Conservation (phyloP, 495 filamentous ascomycete species). For the Xylaria palmicola region DNA sequence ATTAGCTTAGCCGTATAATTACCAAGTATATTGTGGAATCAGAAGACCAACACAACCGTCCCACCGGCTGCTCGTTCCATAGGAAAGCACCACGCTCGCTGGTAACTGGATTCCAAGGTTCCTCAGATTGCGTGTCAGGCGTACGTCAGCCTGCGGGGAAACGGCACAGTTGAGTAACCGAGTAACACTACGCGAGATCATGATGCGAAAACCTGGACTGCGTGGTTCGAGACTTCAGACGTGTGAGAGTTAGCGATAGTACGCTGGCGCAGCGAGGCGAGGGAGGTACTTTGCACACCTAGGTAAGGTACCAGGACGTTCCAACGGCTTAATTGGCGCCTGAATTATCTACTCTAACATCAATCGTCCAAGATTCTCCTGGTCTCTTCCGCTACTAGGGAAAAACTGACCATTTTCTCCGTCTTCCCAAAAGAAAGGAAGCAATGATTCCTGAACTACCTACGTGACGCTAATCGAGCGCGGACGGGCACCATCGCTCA, state of each 20-base stretch:
- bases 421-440: not conserved
- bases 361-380: not conserved
- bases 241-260: not conserved
- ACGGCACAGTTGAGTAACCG: not conserved
- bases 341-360: not conserved
- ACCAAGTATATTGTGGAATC: constrained; percentile 1
- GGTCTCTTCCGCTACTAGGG: not conserved
- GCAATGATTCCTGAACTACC: not conserved
- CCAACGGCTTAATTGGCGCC: not conserved
- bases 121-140: not conserved
- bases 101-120: not conserved
- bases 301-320: not conserved
- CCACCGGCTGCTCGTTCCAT: not conserved
- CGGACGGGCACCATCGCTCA: not conserved
- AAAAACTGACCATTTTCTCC: not conserved
- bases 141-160: not conserved
- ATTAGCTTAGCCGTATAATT: too few relatives aligned
- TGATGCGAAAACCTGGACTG: not conserved
- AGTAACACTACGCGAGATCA: not conserved
- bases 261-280: not conserved
- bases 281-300: not conserved
- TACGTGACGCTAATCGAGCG: not conserved
- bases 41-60: not conserved
- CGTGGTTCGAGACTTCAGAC: not conserved
- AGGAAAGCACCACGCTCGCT: not conserved